Percentiles rank a stretch among this genome's conserved stretches.
Conservation (phyloP, 2,329 filamentous ascomycete genomes). For the Davidsoniella virescens region DNA sequence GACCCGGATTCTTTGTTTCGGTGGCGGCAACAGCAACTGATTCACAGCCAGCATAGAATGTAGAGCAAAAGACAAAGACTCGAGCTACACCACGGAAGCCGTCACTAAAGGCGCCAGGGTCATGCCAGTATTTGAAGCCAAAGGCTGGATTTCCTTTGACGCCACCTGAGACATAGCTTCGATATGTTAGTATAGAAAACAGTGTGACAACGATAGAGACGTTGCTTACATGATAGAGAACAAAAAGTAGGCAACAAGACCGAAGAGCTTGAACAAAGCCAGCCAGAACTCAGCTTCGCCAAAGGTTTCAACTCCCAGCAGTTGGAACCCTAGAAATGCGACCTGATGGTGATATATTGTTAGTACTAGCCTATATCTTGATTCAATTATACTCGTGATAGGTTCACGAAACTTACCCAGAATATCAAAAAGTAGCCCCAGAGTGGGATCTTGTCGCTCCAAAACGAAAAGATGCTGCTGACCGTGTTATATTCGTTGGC, state of each 20-base stretch:
- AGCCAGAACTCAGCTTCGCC: constrained; percentile 72
- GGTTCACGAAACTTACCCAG: constrained; percentile 32
- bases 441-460: constrained; percentile 42
- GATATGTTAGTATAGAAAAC: neutral
- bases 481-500: constrained; percentile 54
- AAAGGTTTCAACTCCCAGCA: constrained; percentile 57
- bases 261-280: constrained; percentile 53
- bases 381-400: neutral
- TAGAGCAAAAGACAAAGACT: constrained; percentile 54
- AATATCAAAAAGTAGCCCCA: constrained; percentile 61
- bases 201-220: neutral
- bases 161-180: constrained; percentile 48
- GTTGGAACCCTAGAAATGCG: constrained; percentile 50
- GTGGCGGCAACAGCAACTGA: constrained; percentile 47
- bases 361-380: neutral
- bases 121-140: constrained; percentile 55
- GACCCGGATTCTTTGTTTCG: constrained; percentile 40
- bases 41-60: constrained; percentile 53
- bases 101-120: constrained; percentile 54
- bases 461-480: constrained; percentile 48
- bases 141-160: constrained; percentile 38
- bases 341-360: constrained; percentile 17
- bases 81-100: constrained; percentile 49
- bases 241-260: constrained; percentile 55
- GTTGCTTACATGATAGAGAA: constrained; percentile 45